Conservation (phyloP, 345 rosid species). For the Sisymbrium altissimum region DNA sequence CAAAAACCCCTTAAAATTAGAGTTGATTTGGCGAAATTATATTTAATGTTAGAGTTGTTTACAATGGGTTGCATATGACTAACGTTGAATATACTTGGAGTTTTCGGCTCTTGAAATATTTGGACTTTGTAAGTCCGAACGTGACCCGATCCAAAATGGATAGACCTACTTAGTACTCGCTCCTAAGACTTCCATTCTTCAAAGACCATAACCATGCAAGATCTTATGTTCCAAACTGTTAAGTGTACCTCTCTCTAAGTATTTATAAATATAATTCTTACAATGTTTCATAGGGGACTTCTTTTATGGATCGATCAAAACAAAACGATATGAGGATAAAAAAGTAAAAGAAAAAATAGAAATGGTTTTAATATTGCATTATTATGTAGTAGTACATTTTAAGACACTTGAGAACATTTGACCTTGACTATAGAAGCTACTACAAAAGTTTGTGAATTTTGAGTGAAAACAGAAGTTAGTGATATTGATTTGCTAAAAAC, state of each 20-base stretch:
- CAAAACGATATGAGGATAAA: not conserved
- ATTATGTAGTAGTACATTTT: not conserved
- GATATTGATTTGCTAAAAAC: slow-evolving; percentile 4
- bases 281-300: too few species aligned
- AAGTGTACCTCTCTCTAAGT: too few species aligned
- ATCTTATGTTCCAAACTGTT: too few species aligned
- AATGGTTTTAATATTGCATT: not conserved
- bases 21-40: too few species aligned
- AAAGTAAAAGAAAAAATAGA: too few species aligned
- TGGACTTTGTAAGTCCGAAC: not conserved
- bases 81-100: too few species aligned
- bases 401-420: slow-evolving; percentile 10
- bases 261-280: too few species aligned
- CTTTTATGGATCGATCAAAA: not conserved
- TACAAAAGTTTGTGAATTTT: not conserved
- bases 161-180: not conserved
- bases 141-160: not conserved
- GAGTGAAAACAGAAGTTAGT: not conserved
- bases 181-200: not conserved
- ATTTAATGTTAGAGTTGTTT: too few species aligned
- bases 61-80: too few species aligned
- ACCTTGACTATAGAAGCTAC: slow-evolving; percentile 1
- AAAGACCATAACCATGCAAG: too few species aligned
- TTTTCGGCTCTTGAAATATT: not conserved
- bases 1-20: too few species aligned